Conservation (phyloP, 768 basidiomycete genomes). For the Scleroderma bovista region DNA sequence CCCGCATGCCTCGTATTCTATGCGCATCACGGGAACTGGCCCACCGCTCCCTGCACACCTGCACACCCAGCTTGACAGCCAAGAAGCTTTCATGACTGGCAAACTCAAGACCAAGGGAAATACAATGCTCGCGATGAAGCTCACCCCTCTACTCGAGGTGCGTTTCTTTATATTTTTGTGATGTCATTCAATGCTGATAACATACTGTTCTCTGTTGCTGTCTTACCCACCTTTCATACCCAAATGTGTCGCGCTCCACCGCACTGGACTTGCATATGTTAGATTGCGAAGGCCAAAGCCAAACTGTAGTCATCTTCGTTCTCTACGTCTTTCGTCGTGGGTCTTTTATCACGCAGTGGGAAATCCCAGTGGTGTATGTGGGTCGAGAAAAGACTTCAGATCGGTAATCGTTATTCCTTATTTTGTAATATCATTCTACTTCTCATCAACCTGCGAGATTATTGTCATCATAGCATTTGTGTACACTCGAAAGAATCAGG, state of each 20-base stretch:
- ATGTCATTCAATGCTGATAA: too few relatives aligned
- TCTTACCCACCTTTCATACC: neutral
- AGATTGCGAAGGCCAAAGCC: slow-evolving; percentile 35
- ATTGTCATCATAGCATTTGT: too few relatives aligned
- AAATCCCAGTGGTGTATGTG: neutral
- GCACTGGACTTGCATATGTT: neutral
- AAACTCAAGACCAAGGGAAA: slow-evolving; percentile 90
- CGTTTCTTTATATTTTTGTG: slow-evolving; percentile 11
- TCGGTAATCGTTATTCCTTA: neutral
- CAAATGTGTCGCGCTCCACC: neutral
- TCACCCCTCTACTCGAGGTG: slow-evolving; percentile 79
- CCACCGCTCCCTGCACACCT: neutral
- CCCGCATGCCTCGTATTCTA: too few relatives aligned
- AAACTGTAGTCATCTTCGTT: slow-evolving; percentile 35
- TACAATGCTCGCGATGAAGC: slow-evolving; percentile 92
- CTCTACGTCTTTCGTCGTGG: too few relatives aligned
- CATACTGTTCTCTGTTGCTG: too few relatives aligned
- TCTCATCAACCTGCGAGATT: too few relatives aligned
- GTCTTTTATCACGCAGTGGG: too few relatives aligned
- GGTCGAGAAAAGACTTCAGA: neutral
- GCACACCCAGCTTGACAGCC: slow-evolving; percentile 74
- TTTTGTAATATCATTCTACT: neutral
- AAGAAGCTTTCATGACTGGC: slow-evolving; percentile 95
- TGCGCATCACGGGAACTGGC: neutral
- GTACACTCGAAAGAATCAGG: too few relatives aligned